Conservation (phyloP, 2,329 filamentous ascomycete species). For the Pseudovirgaria hyperparasitica region DNA sequence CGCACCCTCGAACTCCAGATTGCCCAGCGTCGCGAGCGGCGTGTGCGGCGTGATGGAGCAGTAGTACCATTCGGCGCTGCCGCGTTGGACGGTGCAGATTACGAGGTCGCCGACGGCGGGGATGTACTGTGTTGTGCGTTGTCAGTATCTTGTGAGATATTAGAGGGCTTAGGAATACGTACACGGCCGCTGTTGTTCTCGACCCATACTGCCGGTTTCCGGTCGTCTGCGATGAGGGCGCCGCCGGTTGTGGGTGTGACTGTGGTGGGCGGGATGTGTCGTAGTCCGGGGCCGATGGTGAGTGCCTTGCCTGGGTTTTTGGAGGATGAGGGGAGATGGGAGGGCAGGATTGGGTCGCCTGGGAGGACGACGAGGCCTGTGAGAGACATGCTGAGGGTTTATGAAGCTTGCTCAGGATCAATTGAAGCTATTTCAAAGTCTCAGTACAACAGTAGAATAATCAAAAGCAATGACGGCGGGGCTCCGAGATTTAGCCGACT, state of each 20-base stretch:
- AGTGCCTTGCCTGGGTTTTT: constrained; percentile 54
- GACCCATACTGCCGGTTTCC: constrained; percentile 68
- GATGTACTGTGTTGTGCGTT: constrained; percentile 49
- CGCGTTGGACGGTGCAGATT: constrained; percentile 72
- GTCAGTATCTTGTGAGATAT: constrained; percentile 19
- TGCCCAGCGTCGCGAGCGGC: constrained; percentile 57
- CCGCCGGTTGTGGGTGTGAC: constrained; percentile 58
- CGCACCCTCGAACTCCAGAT: constrained; percentile 85
- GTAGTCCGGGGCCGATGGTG: constrained; percentile 72
- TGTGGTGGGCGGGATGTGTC: constrained; percentile 64
- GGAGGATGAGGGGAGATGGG: constrained; percentile 50
- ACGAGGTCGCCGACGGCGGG: constrained; percentile 75
- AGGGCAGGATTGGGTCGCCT: constrained; percentile 59
- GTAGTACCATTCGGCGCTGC: constrained; percentile 64
- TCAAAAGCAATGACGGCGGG: not conserved
- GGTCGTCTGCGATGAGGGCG: constrained; percentile 52
- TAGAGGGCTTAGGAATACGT: constrained; percentile 19
- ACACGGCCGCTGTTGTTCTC: constrained; percentile 60
- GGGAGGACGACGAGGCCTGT: constrained; percentile 59
- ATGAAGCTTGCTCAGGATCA: constrained; percentile 8
- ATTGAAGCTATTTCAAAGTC: not conserved
- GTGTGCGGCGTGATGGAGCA: constrained; percentile 58
- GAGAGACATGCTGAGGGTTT: constrained; percentile 36
- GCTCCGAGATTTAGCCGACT: constrained; percentile 1
- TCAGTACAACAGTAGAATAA: not conserved